Percentiles rank a stretch among this genome's conserved stretches.
These are phyloP conservation scores for Aspergillus spinulosporus DNA, from an alignment of 2,329 filamentous ascomycete species.

Conservation along the genomic window DNA sequence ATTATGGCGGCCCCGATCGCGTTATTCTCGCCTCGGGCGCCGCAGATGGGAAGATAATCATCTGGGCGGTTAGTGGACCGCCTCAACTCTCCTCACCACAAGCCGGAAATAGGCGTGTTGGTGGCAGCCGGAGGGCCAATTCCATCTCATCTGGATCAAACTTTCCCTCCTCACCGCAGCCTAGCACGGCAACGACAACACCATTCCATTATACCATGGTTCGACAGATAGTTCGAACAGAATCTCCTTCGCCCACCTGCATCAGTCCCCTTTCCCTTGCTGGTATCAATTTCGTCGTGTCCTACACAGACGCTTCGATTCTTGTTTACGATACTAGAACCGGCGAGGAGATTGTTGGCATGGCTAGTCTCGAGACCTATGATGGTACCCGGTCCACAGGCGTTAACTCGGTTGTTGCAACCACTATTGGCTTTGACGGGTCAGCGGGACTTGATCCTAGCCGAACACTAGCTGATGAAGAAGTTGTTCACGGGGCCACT, in stretches of 20 bases:
- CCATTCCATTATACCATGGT: constrained; percentile 87
- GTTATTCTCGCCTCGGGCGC: constrained; percentile 88
- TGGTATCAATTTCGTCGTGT: constrained; percentile 88
- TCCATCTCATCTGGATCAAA: constrained; percentile 93
- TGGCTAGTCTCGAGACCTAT: constrained; percentile 93
- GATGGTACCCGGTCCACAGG: constrained; percentile 79
- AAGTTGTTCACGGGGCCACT: constrained; percentile 77
- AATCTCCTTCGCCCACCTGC: constrained; percentile 76
- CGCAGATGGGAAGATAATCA: constrained; percentile 84
- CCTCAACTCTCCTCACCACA: constrained; percentile 82
- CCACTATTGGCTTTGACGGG: constrained; percentile 75
- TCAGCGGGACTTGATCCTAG: constrained; percentile 61
- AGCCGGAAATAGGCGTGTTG: constrained; percentile 67
- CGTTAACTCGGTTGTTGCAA: constrained; percentile 89
- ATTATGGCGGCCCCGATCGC: constrained; percentile 78
- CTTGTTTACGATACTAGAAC: constrained; percentile 89
- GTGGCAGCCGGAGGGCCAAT: constrained; percentile 80
- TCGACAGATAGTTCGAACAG: constrained; percentile 75
- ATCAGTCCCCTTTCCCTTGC: constrained; percentile 83
- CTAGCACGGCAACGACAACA: constrained; percentile 78
- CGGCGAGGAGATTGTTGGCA: constrained; percentile 85
- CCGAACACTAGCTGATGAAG: constrained; percentile 66
- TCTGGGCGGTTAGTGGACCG: constrained; percentile 92
- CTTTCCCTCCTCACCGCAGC: constrained; percentile 86
- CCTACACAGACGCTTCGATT: constrained; percentile 85